Base-by-base conservation (phyloP, 331 rosid genomes). In the Telfairia occidentalis region DNA sequence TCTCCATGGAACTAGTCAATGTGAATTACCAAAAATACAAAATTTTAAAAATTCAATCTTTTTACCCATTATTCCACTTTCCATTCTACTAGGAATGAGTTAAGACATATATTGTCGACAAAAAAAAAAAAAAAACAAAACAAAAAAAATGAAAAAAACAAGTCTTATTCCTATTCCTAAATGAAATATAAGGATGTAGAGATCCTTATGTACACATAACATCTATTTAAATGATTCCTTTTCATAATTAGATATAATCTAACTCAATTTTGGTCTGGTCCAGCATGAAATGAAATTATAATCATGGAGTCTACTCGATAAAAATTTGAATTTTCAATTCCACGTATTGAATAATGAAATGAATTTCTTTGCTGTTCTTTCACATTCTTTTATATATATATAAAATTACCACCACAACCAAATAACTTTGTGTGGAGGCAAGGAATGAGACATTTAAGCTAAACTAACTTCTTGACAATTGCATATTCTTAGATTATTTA, bases 381-480 rank as follows among this genome's bases (percentile, higher is more conserved):
- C 24, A 29, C 42, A 32, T 26, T 24, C 3, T 26, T 57, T 19
- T 9, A 1, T 9, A 24, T 24, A 11, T 1, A 61, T 9, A 3
- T 1, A 7, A 63, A 34, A 18, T 8, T 18, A 63, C 12, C 42
- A 8, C 72, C 50, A 40, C 32, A 16, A 1, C 45, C 9, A 71
- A 71, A 16, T 71, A 30, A 71, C 76, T 71, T 71, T 29, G 29
- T 48, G 45, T 48, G 60, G 76, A 71, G 76, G 76, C 59, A 71
- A 71, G 76, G 76, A 70, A 70, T 70, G 58, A 70, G 55, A 4
- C 57, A 43, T 42, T 43, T 42, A 34, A 19, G 34, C 32, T 40
- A 11, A 40, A 38, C 71, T 32, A 18, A 42, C 16, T 35, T n/a
- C 23, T 59, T 59, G 23, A 59, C 23, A 30, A 29, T 58, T 58